phyloP scores from a whole-genome alignment of 768 basidiomycete genomes.

The Amylocystis lapponica region DNA sequence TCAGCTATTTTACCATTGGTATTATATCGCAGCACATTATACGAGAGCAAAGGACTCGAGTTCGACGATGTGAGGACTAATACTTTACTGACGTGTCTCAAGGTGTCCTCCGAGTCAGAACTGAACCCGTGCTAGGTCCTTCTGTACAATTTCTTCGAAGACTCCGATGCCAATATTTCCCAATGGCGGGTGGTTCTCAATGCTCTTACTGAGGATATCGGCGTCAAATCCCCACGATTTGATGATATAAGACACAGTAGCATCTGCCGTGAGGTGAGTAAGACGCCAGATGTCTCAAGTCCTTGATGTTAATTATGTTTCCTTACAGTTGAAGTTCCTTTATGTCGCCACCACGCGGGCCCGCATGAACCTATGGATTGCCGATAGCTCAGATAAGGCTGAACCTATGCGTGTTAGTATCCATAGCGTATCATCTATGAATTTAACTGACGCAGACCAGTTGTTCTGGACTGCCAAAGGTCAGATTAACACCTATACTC shows the following conservation, averaged over 20 bases:
- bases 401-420: constrained; percentile 51
- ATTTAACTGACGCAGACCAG: constrained; percentile 26
- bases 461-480: constrained; percentile 42
- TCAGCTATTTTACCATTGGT: background rate
- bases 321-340: constrained; percentile 54
- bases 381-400: constrained; percentile 52
- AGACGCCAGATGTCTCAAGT: background rate
- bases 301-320: background rate
- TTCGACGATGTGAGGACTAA: constrained; percentile 60
- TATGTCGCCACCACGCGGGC: constrained; percentile 72
- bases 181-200: constrained; percentile 61
- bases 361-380: constrained; percentile 64
- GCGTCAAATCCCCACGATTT: constrained; percentile 29
- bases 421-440: background rate
- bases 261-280: constrained; percentile 51
- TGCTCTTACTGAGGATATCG: constrained; percentile 22
- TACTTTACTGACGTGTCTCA: no score
- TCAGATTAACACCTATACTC: constrained; percentile 43
- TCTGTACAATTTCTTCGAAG: constrained; percentile 74
- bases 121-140: no score
- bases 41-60: constrained; percentile 63
- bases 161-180: constrained; percentile 42
- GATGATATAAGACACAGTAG: constrained; percentile 44
- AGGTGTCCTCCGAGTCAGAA: no score
- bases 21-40: constrained; percentile 41